Evolutionary conservation across 2,329 filamentous ascomycete species (phyloP).

Genomic region (Aotearoamyces nothofagi): DNA sequence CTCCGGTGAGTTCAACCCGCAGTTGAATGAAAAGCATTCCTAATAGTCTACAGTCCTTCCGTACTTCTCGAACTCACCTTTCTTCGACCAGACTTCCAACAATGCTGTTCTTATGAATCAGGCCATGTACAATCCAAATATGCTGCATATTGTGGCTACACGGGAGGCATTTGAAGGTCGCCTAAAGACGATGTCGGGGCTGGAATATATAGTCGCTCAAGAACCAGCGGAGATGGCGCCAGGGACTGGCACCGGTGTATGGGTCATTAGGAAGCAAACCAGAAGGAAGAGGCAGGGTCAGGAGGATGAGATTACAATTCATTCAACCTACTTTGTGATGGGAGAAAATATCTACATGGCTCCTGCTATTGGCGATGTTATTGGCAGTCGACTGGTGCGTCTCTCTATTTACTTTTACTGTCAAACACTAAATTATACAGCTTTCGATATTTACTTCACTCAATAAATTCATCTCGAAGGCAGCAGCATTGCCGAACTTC

Average conservation of each 20-base stretch:
- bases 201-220: slow-evolving; percentile 52
- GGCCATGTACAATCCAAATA: slow-evolving; percentile 42
- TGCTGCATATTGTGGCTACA: slow-evolving; percentile 40
- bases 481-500: slow-evolving; percentile 22
- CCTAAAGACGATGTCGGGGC: slow-evolving; percentile 46
- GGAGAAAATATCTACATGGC: slow-evolving; percentile 55
- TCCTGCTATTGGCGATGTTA: slow-evolving; percentile 41
- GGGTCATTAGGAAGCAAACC: slow-evolving; percentile 56
- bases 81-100: slow-evolving; percentile 53
- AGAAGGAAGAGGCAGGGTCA: slow-evolving; percentile 37
- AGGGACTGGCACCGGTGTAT: slow-evolving; percentile 46
- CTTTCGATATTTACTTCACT: slow-evolving; percentile 15
- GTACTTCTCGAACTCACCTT: slow-evolving; percentile 53
- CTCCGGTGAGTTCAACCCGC: slow-evolving; percentile 9
- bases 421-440: slow-evolving; percentile 3
- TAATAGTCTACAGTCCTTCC: slow-evolving; percentile 30
- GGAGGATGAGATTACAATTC: slow-evolving; percentile 43
- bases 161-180: slow-evolving; percentile 48
- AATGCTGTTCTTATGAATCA: slow-evolving; percentile 49
- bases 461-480: slow-evolving; percentile 18
- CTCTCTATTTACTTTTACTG: background rate
- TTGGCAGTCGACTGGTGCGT: slow-evolving; percentile 41
- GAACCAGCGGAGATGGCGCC: slow-evolving; percentile 47
- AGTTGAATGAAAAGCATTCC: background rate
- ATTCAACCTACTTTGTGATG: slow-evolving; percentile 47